A percentile compares a stretch with the other conserved stretches of the same genome.
Conservation (phyloP, 352 stramenopile species). For the Pythium scleroteichum region DNA sequence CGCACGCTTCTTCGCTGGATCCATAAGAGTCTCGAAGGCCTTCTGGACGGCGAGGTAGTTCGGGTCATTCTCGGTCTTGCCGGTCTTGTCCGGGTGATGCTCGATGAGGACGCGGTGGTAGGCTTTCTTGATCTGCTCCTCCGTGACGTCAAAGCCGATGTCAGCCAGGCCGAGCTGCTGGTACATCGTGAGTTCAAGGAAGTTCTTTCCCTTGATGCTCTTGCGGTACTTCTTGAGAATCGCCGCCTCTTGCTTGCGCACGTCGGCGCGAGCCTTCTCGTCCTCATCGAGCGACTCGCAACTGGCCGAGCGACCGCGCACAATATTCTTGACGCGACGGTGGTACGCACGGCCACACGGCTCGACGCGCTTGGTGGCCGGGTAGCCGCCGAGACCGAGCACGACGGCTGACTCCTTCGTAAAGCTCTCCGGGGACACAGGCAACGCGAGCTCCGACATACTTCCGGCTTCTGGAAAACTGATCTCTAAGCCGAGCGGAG, state of each 20-base stretch:
- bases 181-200: slow-evolving; percentile 86
- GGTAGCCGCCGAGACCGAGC: slow-evolving; percentile 70
- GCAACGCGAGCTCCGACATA: slow-evolving; percentile 40
- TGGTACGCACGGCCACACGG: slow-evolving; percentile 68
- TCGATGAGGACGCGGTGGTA: slow-evolving; percentile 89
- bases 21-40: slow-evolving; percentile 79
- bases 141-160: slow-evolving; percentile 78
- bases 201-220: slow-evolving; percentile 80
- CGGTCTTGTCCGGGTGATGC: slow-evolving; percentile 87
- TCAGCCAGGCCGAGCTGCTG: slow-evolving; percentile 79
- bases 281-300: slow-evolving; percentile 77
- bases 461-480: neutral
- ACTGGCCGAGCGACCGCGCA: slow-evolving; percentile 70
- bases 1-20: slow-evolving; percentile 78
- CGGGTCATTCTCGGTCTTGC: slow-evolving; percentile 88
- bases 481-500: neutral
- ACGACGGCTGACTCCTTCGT: slow-evolving; percentile 54
- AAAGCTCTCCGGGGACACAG: slow-evolving; percentile 48
- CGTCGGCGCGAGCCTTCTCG: slow-evolving; percentile 51
- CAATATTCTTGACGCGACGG: slow-evolving; percentile 74
- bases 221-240: slow-evolving; percentile 82
- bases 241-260: slow-evolving; percentile 66
- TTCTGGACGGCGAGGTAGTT: slow-evolving; percentile 89
- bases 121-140: slow-evolving; percentile 86
- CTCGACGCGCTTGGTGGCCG: slow-evolving; percentile 75